Conservation (phyloP, 805 yeast species). For the Barnettozyma salicaria region DNA sequence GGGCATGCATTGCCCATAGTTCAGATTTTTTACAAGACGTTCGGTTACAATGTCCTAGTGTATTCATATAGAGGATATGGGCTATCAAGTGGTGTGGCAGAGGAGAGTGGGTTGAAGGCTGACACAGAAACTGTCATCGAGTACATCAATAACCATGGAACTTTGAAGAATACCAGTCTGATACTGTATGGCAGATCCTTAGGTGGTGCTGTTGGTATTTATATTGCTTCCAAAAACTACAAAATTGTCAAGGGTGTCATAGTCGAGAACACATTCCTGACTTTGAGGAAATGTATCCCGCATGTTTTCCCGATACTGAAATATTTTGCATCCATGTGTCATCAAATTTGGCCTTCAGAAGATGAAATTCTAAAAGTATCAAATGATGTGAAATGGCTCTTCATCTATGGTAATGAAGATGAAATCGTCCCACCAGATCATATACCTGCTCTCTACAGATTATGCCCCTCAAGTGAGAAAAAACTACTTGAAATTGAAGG, state of each 20-base stretch:
- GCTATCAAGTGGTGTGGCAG: constrained; percentile 64
- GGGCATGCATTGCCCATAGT: constrained; percentile 87
- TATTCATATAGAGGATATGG: constrained; percentile 94
- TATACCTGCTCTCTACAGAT: constrained; percentile 53
- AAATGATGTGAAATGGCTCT: constrained; percentile 52
- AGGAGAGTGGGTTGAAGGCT: constrained; percentile 70
- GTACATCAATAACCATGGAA: constrained; percentile 48
- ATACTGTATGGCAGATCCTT: constrained; percentile 82
- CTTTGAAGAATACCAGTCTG: constrained; percentile 45
- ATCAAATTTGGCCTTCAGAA: constrained; percentile 82
- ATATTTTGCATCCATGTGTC: constrained; percentile 54
- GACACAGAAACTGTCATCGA: constrained; percentile 74
- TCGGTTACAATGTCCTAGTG: constrained; percentile 72
- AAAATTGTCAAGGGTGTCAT: constrained; percentile 54
- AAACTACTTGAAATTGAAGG: constrained; percentile 46
- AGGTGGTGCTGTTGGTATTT: constrained; percentile 93
- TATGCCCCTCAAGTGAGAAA: constrained; percentile 48
- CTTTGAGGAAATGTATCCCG: constrained; percentile 64
- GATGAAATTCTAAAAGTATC: constrained; percentile 44
- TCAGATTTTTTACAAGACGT: constrained; percentile 51
- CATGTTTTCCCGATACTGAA: constrained; percentile 66
- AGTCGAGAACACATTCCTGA: constrained; percentile 81
- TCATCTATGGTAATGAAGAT: constrained; percentile 69
- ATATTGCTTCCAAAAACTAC: constrained; percentile 60
- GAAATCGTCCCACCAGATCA: constrained; percentile 91